Base-by-base conservation (phyloP, 116 monocot genomes). In the Posidonia oceanica region DNA sequence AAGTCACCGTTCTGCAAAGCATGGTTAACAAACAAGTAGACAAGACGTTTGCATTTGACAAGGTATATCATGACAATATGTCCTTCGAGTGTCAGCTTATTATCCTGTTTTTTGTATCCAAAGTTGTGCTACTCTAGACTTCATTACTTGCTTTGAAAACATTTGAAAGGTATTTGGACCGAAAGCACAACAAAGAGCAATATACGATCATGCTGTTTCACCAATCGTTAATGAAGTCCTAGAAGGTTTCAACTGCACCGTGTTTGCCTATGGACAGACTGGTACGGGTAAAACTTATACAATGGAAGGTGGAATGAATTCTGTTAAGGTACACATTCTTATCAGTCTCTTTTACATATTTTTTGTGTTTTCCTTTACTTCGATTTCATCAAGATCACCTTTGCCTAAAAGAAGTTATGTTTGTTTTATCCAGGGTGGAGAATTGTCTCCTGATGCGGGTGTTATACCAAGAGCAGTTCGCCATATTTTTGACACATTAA, bases 221-320 rank as follows among this genome's bases (percentile, higher is more conserved):
- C 94, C 94, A 4, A 55, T 85, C 20, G 79, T 94, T 18, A 78
- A 68, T 16, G 94, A 94, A 16, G 87, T 81, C 20, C 78, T 94
- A 15, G 83, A 90, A 65, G 94, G 94, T 68, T 90, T 75, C 80
- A 87, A 94, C 65, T 94, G 94, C 76, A 94, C 94, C 23, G 80
- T 94, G 36, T 89, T 94, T 41, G 94, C 94, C 42, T 90, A 90
- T 61, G 94, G 94, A 60, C 94, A 94, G 72, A 87, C 90, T 42
- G 85, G 89, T 10, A 89, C 89, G 53, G 89, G 94, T 3, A 94
- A 89, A 68, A 94, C 89, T 36, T 89, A 87, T 63, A 94, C 89
- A 1, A 94, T 94, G 94, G 89, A 94, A 65, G 89, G 94, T 71
- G 85, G 71, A 42, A 71, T 71, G 68, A 83, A 79, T 40, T 74